A percentile compares a stretch with the other conserved stretches of the same genome.
Conservation (phyloP, 2,329 filamentous ascomycete species). For the Diaporthe sp. region DNA sequence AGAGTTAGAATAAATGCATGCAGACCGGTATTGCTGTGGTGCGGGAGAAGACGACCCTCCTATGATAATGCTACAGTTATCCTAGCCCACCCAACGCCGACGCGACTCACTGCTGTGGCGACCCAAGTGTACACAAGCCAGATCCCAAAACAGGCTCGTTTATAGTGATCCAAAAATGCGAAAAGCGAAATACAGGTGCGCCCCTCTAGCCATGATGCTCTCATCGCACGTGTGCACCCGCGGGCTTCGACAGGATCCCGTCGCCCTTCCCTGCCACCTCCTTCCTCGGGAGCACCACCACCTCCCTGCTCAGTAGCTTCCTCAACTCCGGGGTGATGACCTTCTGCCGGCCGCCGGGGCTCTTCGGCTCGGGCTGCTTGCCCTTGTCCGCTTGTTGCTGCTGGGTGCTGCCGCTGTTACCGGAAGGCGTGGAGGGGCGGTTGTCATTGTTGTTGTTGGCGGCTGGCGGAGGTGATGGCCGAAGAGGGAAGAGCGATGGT, state of each 20-base stretch:
- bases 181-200: background rate
- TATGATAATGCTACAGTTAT: background rate
- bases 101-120: conserved; percentile 13
- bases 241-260: conserved; percentile 41
- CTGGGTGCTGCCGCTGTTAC: conserved; percentile 23
- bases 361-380: conserved; percentile 43
- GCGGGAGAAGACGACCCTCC: background rate
- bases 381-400: conserved; percentile 24
- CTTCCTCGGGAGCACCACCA: conserved; percentile 57
- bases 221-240: background rate
- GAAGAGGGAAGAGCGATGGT: background rate
- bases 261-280: conserved; percentile 47
- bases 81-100: conserved; percentile 1
- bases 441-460: conserved; percentile 8
- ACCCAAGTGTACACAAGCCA: conserved; percentile 13
- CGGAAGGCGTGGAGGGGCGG: conserved; percentile 38
- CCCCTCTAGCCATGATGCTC: background rate
- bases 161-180: background rate
- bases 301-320: conserved; percentile 63
- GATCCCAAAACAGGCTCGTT: background rate
- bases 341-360: conserved; percentile 50
- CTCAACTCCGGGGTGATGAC: conserved; percentile 71
- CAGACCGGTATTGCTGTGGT: background rate
- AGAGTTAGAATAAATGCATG: background rate
- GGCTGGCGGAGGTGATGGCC: background rate